A percentile compares a stretch with the other conserved stretches of the same genome.
Evolutionary conservation across 2,329 filamentous ascomycete genomes (phyloP).

Genomic region (Aspergillus caelatus): DNA sequence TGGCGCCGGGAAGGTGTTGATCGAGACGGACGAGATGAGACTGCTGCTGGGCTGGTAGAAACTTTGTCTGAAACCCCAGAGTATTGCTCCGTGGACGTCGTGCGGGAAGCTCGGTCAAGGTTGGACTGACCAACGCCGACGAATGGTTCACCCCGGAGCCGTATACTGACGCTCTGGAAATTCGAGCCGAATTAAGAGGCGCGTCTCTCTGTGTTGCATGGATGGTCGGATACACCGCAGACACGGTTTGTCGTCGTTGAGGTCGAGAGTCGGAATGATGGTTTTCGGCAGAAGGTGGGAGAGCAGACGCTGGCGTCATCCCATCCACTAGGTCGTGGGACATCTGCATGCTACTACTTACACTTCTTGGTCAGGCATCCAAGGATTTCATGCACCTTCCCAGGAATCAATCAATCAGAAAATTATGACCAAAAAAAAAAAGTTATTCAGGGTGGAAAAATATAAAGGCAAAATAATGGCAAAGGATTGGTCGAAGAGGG

Average conservation of each 20-base stretch:
- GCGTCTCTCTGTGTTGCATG: conserved; percentile 15
- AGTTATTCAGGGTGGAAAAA: not conserved
- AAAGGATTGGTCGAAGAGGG: conserved; percentile 2
- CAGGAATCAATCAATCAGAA: conserved; percentile 11
- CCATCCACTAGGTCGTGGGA: conserved; percentile 20
- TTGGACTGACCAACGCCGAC: not conserved
- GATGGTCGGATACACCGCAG: conserved; percentile 19
- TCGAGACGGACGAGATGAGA: not conserved
- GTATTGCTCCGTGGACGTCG: conserved; percentile 5
- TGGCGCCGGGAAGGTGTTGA: conserved; percentile 2
- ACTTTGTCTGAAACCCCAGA: conserved; percentile 6
- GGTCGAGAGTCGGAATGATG: conserved; percentile 12
- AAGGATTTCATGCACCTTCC: conserved; percentile 18
- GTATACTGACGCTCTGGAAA: not conserved
- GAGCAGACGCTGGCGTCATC: conserved; percentile 6
- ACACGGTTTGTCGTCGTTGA: conserved; percentile 24
- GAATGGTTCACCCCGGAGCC: not conserved
- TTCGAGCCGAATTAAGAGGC: not conserved
- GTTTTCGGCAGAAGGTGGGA: conserved; percentile 11
- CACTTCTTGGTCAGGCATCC: conserved; percentile 22
- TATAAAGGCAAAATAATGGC: not conserved
- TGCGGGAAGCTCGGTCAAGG: conserved; percentile 6
- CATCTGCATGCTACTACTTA: conserved; percentile 18
- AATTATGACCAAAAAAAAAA: not conserved
- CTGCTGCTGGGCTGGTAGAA: not conserved